phyloP scores from a whole-genome alignment of 805 yeast genomes.

The Saccharomyces paradoxus region DNA sequence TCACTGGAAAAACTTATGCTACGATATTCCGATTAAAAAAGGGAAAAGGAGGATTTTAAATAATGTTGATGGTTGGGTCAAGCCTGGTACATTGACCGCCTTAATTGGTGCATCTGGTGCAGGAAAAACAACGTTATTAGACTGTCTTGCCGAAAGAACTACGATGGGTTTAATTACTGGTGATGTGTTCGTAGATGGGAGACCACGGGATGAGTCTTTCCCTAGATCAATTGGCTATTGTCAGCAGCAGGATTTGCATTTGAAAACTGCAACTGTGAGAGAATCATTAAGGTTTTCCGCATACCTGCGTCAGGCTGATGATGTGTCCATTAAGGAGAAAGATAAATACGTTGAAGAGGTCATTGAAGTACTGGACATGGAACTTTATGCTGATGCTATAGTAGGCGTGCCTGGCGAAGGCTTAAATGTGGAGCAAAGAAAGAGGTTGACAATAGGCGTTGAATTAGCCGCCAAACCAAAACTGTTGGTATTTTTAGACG shows the following conservation, averaged over 20 bases:
- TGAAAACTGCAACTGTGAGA: conserved; percentile 52
- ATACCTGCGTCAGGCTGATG: conserved; percentile 46
- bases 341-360: conserved; percentile 53
- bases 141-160: conserved; percentile 52
- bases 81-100: conserved; percentile 66
- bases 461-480: conserved; percentile 56
- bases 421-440: conserved; percentile 51
- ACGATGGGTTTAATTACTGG: conserved; percentile 55
- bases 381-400: conserved; percentile 56
- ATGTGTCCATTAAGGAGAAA: conserved; percentile 43
- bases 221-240: conserved; percentile 51
- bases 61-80: conserved; percentile 63
- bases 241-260: conserved; percentile 61
- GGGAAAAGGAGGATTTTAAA: conserved; percentile 47
- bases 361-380: conserved; percentile 54
- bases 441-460: conserved; percentile 54
- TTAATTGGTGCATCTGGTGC: conserved; percentile 64
- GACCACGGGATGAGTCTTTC: conserved; percentile 43
- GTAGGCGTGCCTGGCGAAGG: conserved; percentile 65
- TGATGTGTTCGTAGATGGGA: conserved; percentile 49
- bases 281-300: conserved; percentile 57
- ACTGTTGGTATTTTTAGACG: conserved; percentile 48
- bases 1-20: conserved; percentile 63
- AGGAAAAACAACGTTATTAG: conserved; percentile 62
- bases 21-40: conserved; percentile 48